A percentile compares a stretch with the other conserved stretches of the same genome.
phyloP scores from a whole-genome alignment of 1,284 basidiomycete species.

The Ceratobasidium sp. region DNA sequence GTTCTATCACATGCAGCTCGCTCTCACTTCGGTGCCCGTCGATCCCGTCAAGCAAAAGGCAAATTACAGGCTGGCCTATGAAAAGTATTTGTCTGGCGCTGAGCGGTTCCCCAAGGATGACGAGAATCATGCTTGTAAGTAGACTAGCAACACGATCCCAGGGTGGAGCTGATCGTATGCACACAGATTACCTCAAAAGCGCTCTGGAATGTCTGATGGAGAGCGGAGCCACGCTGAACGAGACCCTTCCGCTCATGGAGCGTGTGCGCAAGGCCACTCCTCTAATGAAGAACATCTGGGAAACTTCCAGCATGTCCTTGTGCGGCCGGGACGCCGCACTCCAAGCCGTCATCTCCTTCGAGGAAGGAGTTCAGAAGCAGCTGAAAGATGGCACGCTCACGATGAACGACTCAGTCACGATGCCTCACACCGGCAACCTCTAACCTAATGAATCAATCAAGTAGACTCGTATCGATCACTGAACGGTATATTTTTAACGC shows the following conservation, averaged over 20 bases:
- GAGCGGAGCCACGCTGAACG: constrained; percentile 32
- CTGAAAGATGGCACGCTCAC: constrained; percentile 38
- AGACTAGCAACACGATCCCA: background rate
- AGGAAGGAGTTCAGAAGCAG: constrained; percentile 40
- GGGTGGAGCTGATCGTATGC: background rate
- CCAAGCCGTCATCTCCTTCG: constrained; percentile 37
- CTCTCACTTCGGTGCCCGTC: constrained; percentile 19
- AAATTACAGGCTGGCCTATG: constrained; percentile 28
- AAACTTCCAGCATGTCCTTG: constrained; percentile 32
- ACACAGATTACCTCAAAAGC: constrained; percentile 36
- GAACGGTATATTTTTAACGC: background rate
- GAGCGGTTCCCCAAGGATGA: constrained; percentile 38
- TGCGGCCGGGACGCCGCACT: constrained; percentile 37
- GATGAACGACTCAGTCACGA: constrained; percentile 33
- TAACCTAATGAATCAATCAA: constrained; percentile 17
- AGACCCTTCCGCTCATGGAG: constrained; percentile 38
- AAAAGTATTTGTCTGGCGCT: constrained; percentile 27
- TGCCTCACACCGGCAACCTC: constrained; percentile 24
- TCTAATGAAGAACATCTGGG: constrained; percentile 40
- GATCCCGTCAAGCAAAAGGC: constrained; percentile 28
- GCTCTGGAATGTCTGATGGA: constrained; percentile 41
- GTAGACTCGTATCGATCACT: background rate
- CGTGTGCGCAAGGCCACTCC: constrained; percentile 23
- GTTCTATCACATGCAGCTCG: constrained; percentile 35
- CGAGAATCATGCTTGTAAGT: constrained; percentile 32